Conservation (phyloP, 140 eudicot genomes). For the Flaveria floridana region DNA sequence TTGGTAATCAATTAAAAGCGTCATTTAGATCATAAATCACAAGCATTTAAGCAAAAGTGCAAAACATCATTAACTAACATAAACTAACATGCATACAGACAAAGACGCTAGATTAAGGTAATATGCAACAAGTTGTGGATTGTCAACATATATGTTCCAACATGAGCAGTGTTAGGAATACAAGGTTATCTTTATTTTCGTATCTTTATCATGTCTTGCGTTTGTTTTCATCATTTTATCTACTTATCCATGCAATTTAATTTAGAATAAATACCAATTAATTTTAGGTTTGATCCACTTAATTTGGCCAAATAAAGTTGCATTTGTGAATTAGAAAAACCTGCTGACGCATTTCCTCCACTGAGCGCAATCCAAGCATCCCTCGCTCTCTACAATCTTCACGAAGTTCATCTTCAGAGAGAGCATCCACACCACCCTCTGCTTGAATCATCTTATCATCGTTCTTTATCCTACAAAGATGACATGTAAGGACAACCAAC, state of each 20-base stretch:
- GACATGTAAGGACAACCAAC: constrained; percentile 16
- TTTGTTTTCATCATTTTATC: too few relatives aligned
- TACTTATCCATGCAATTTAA: background rate
- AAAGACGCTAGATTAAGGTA: constrained; percentile 1
- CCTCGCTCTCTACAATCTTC: constrained; percentile 85
- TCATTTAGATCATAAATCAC: background rate
- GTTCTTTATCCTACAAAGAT: constrained; percentile 53
- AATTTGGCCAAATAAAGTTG: constrained; percentile 11
- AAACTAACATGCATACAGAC: background rate
- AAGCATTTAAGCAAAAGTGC: background rate
- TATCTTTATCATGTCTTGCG: too few relatives aligned
- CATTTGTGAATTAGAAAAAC: constrained; percentile 10
- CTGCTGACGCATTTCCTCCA: constrained; percentile 86
- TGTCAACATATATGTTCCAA: constrained; percentile 10
- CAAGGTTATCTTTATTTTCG: background rate
- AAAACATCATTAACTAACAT: background rate
- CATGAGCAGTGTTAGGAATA: background rate
- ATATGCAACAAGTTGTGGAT: background rate
- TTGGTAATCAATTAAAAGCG: background rate
- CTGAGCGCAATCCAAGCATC: constrained; percentile 68
- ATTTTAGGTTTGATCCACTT: background rate
- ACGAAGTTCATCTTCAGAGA: constrained; percentile 79
- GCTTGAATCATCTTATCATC: constrained; percentile 76
- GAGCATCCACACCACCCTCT: constrained; percentile 82
- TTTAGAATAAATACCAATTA: constrained; percentile 1